These are phyloP conservation scores for Aspergillus cristatus DNA, from an alignment of 495 filamentous ascomycete genomes.

Conservation along the genomic window DNA sequence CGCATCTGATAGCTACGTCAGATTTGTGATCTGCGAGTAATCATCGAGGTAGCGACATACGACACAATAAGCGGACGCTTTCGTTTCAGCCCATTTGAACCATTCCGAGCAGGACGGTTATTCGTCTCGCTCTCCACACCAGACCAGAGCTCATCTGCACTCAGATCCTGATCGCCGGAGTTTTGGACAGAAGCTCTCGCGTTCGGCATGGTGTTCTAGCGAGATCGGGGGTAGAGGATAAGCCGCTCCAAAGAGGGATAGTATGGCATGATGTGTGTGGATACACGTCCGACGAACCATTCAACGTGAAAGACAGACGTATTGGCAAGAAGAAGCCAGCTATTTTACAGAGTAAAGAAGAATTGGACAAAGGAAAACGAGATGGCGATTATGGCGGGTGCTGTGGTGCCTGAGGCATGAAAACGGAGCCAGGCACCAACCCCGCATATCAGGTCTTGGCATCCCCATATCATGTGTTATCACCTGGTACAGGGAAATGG, in stretches of 20 bases:
- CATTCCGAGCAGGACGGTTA: conserved; percentile 16
- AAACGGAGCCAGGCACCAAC: conserved; percentile 11
- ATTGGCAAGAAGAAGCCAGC: conserved; percentile 1
- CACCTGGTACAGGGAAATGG: too few relatives aligned
- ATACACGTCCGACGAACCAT: background rate
- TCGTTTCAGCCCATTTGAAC: conserved; percentile 27
- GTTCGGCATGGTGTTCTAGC: conserved; percentile 37
- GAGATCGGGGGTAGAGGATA: conserved; percentile 12
- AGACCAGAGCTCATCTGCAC: conserved; percentile 30
- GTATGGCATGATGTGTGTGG: conserved; percentile 5
- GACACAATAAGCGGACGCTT: conserved; percentile 39
- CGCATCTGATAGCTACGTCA: conserved; percentile 46
- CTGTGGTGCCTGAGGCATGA: conserved; percentile 25
- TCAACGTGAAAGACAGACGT: conserved; percentile 1
- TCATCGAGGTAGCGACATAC: too few relatives aligned
- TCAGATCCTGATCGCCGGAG: conserved; percentile 27
- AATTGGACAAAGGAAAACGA: conserved; percentile 7
- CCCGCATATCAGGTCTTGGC: conserved; percentile 9
- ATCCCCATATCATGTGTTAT: too few relatives aligned
- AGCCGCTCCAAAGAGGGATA: conserved; percentile 1
- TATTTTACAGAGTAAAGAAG: conserved; percentile 13
- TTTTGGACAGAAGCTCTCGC: conserved; percentile 16
- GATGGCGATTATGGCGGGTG: too few relatives aligned
- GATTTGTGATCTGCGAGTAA: conserved; percentile 3
- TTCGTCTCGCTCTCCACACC: conserved; percentile 31